Evolutionary conservation across 768 basidiomycete genomes (phyloP), one percentile per base, ranked within the genome.

Genomic region (Suillus discolor): DNA sequence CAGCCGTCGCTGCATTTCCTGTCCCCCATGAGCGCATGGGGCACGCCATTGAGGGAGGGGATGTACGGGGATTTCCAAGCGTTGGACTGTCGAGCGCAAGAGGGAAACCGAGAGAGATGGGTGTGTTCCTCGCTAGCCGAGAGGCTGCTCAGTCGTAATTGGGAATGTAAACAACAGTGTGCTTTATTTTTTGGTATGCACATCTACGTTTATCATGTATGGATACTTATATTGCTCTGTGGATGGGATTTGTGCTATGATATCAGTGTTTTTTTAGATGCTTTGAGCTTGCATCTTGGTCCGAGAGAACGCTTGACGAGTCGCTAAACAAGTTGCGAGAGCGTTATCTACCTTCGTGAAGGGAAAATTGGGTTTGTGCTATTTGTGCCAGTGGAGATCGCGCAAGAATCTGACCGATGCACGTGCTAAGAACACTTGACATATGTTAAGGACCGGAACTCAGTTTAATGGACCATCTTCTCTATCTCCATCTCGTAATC

Each of bases 101-200:
- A 66, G 68, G 75, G 63, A 79, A 77, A 59, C 74, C 75, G 28
- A 76, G 79, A 41, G 78, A 82, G 63, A 76, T 76, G 61, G 81
- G 77, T 62, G 79, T 76, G 6, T 84, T 84, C 69, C 66, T 84
- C 7, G 79, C 81, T 6, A 68, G 71, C n/a, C 69, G 77, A 15
- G 79, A 79, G 11, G 78, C 77, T 57, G 71, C 74, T 64, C 59
- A 42, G 18, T 28, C 59, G 18, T 60, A 41, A 60, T 11, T 39
- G 23, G 38, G 16, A 25, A 8, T 31, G 59, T 31, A 20, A 18
- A 41, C 18, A 28, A 42, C 11, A 41, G 11, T 6, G 9, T 41
- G 11, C 41, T 42, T 38, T 28, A 28, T 60, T 7, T 28, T 42
- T 60, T 42, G 59, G 59, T 60, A 60, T 60, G 59, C 41, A 42